Percentiles rank a stretch among this genome's conserved stretches.
Evolutionary conservation across 129 eudicot genomes (phyloP).

Genomic region (Helianthus annuus): HanXRQr2.0-SUNRISE NC_035437.2:29844270-29844769

Average conservation of each 20-base stretch:
- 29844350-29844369: conserved; percentile 24
- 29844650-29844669: too few relatives aligned
- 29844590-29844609: too few relatives aligned
- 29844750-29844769: too few relatives aligned
- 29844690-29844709: too few relatives aligned
- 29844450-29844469: conserved; percentile 79
- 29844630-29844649: too few relatives aligned
- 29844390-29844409: conserved; percentile 56
- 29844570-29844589: conserved; percentile 38
- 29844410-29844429: conserved; percentile 39
- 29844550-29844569: conserved; percentile 77
- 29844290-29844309: conserved; percentile 7
- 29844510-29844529: conserved; percentile 69
- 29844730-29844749: too few relatives aligned
- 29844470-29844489: conserved; percentile 54
- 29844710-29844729: too few relatives aligned
- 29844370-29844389: conserved; percentile 2
- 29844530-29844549: conserved; percentile 81
- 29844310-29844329: not conserved
- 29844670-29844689: too few relatives aligned
- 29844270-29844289: conserved; percentile 30
- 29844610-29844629: too few relatives aligned
- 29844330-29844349: conserved; percentile 26
- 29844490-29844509: conserved; percentile 49
- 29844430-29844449: conserved; percentile 64